A percentile compares a stretch with the other conserved stretches of the same genome.
Conservation (phyloP, 2,329 filamentous ascomycete genomes). For the Exutisphaerella laricina region DNA sequence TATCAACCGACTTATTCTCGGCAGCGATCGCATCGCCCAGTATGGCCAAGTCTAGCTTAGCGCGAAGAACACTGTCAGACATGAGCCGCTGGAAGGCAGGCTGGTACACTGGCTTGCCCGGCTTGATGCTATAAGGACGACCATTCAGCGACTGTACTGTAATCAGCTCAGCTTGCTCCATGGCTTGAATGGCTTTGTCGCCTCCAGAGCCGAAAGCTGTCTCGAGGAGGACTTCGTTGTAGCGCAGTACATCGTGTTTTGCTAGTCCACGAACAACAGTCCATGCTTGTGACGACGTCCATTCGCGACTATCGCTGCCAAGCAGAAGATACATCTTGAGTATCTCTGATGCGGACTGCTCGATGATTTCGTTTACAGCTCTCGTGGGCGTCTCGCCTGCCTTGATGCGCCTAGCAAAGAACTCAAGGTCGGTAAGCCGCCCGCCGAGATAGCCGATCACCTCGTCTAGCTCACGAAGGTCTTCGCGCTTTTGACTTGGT, state of each 20-base stretch:
- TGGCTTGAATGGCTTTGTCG: conserved; percentile 69
- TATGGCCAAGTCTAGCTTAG: conserved; percentile 63
- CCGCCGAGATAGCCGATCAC: conserved; percentile 81
- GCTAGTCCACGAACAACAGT: conserved; percentile 74
- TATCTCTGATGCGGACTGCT: conserved; percentile 83
- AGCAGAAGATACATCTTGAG: conserved; percentile 82
- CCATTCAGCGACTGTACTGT: conserved; percentile 67
- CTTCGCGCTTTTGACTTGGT: conserved; percentile 44
- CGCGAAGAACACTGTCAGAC: conserved; percentile 65
- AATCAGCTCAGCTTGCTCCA: conserved; percentile 83
- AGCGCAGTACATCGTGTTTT: conserved; percentile 62
- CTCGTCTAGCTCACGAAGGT: conserved; percentile 68
- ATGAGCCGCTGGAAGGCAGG: conserved; percentile 72
- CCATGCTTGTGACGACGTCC: conserved; percentile 87
- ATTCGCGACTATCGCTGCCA: conserved; percentile 55
- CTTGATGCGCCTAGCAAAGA: conserved; percentile 82
- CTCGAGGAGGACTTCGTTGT: conserved; percentile 77
- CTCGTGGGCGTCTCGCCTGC: conserved; percentile 75
- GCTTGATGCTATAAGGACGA: conserved; percentile 68
- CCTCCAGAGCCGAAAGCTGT: conserved; percentile 67
- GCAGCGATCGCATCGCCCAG: conserved; percentile 63
- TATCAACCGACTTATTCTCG: conserved; percentile 69
- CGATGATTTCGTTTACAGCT: conserved; percentile 82
- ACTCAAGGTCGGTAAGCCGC: conserved; percentile 91
- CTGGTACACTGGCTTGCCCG: conserved; percentile 80